Evolutionary conservation across 164 flowering plant species (phyloP), one percentile per base, ranked within the genome.

Genomic region (Brasenia schreberi): DNA sequence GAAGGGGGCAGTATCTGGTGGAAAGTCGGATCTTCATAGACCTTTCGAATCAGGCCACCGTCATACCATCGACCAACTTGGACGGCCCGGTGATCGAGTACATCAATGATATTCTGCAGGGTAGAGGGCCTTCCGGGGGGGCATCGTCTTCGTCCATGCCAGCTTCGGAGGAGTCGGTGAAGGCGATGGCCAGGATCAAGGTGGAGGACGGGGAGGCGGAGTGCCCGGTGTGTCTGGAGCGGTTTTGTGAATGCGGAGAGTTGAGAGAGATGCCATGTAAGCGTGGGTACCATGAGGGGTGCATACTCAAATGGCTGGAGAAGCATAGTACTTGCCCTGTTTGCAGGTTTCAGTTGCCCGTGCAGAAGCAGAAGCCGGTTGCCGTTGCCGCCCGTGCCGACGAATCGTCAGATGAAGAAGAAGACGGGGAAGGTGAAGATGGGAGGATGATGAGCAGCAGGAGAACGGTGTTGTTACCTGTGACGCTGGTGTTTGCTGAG

Each of bases 301-400:
- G 98, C 64, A 82, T 92, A 27, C 19, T 82, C 43, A 84, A 89
- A 4, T 89, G 98, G 96, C 77, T 89, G 58, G 85, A 88, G 70
- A 86, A 86, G 69, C 98, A 92, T 70, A 84, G 96, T 65, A 85
- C 98, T 12, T 92, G 95, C 61, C 96, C 95, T 5, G 84, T 92
- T 61, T 92, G 96, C 68, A 82, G 98, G 77, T 78, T 66, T 79
- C 92, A 86, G 73, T 64, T 92, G 65, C 92, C 96, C 9, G 69
- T 80, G 1, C 87, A 84, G 68, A 52, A 53, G 66, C 61, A 59
- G 61, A 42, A 18, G 70, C 19, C 19, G 27, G 63, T 7, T 19
- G 27, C 7, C 1, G 53, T 7, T 45, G 53, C 1, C 12, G 53
- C 5, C 1, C 5, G 7, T 4, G 27, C 2, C 16, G 63, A 18